A percentile compares a stretch with the other conserved stretches of the same genome.
These are phyloP conservation scores for Dendryphion nanum DNA, from an alignment of 2,329 filamentous ascomycete species.

Conservation along the genomic window DNA sequence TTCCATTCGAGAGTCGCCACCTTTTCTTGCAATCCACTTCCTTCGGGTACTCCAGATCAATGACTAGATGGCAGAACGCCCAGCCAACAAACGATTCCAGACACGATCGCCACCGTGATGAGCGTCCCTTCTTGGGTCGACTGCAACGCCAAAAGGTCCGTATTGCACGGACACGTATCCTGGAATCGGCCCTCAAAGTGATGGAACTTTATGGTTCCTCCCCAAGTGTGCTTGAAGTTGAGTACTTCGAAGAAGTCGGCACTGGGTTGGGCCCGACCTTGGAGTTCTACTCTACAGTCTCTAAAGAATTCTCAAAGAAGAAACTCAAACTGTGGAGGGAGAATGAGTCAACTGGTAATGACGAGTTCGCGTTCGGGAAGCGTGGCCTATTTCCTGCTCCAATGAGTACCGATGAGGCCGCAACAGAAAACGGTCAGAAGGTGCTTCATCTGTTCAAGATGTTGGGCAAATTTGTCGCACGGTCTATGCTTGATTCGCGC, in stretches of 20 bases:
- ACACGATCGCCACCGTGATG: conserved; percentile 78
- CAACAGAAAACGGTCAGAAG: conserved; percentile 77
- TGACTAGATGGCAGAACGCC: conserved; percentile 95
- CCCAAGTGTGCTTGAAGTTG: conserved; percentile 91
- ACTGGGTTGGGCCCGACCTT: conserved; percentile 93
- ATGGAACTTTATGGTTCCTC: conserved; percentile 99
- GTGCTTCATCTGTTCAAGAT: conserved; percentile 87
- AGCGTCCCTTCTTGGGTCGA: conserved; percentile 85
- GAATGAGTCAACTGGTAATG: conserved; percentile 68
- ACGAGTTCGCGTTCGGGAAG: conserved; percentile 81
- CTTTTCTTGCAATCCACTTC: conserved; percentile 97
- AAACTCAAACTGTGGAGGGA: conserved; percentile 97
- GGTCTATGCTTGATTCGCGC: conserved; percentile 96
- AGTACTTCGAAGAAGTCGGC: conserved; percentile 98
- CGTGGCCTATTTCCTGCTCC: conserved; percentile 90
- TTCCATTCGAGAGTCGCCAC: conserved; percentile 96
- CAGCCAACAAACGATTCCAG: conserved; percentile 79
- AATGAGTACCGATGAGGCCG: conserved; percentile 74
- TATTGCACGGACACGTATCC: conserved; percentile 88
- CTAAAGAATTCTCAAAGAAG: conserved; percentile 95
- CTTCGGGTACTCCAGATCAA: conserved; percentile 95
- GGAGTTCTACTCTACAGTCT: conserved; percentile 97
- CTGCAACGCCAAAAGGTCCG: conserved; percentile 97
- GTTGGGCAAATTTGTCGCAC: conserved; percentile 93
- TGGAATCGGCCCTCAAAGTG: conserved; percentile 95